Base-by-base conservation (phyloP, 257 asterid species). In the Ilex asprella region DNA sequence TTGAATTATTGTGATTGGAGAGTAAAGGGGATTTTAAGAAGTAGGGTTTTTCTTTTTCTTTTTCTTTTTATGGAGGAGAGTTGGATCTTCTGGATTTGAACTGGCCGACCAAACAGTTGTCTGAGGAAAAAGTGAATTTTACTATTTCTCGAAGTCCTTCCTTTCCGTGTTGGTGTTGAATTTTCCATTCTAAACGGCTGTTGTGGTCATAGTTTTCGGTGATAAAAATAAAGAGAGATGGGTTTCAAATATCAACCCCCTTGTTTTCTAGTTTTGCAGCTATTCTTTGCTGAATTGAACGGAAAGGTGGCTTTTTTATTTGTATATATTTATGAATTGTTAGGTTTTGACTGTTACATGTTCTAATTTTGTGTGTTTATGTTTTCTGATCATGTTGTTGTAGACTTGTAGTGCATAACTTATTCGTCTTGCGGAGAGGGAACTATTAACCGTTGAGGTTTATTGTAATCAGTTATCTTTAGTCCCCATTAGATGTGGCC, bases 11-110 rank as follows among this genome's bases (percentile, higher is more conserved):
- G 54, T 52, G 9, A 30, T 59, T 71, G 58, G 32, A 58, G 27
- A 49, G 15, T 39, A 52, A 30, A 2, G 29, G 43, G 68, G 59
- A 62, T 50, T 62, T 62, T 30, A 39, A 21, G 31, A 53, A 63
- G 15, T 63, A 32, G 61, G 31, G 3, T 52, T 53, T 59, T 60
- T 39, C n/a, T 7, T 58, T 62, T n/a, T 67, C 58, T 57, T 6
- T 63, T 68, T 73, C 30, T 57, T 51, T 71, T 11, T 71, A 12
- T 53, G 14, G 57, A 7, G 6, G 55, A 70, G 66, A 71, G 65
- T 75, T 73, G 82, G 69, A 64, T 84, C 71, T 82, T 82, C 81
- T 86, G 76, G 87, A 88, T 78, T 74, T 69, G 58, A 68, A 73
- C 71, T 65, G 46, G 69, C 78, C 80, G 90, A 67, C 78, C 70